Conservation (phyloP, 2,329 filamentous ascomycete genomes). For the Sarocladiaceae sp. region DNA sequence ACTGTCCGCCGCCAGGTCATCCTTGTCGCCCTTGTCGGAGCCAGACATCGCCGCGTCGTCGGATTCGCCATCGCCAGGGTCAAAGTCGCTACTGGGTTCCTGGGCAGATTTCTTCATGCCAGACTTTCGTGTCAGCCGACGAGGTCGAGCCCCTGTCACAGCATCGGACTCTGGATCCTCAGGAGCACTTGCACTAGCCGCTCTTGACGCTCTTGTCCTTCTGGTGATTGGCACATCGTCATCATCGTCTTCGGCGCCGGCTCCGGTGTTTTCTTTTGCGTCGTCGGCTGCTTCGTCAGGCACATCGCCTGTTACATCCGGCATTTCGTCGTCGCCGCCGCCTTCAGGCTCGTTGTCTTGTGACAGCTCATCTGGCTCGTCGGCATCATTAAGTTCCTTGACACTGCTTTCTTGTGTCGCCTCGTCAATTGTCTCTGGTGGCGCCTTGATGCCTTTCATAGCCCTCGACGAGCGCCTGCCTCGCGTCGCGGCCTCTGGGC, state of each 20-base stretch:
- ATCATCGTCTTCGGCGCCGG: conserved; percentile 33
- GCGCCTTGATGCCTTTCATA: conserved; percentile 43
- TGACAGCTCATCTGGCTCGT: conserved; percentile 31
- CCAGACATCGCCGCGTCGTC: conserved; percentile 45
- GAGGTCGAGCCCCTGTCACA: conserved; percentile 25
- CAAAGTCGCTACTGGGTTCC: conserved; percentile 56
- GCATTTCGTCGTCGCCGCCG: conserved; percentile 23
- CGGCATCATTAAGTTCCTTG: conserved; percentile 26
- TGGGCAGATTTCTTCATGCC: conserved; percentile 38
- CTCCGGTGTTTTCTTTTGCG: conserved; percentile 22
- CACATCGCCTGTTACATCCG: conserved; percentile 14
- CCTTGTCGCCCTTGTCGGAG: conserved; percentile 32
- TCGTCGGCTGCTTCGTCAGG: conserved; percentile 16
- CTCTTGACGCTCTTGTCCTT: conserved; percentile 34
- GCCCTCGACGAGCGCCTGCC: conserved; percentile 40
- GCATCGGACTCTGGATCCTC: conserved; percentile 23
- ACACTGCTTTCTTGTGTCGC: conserved; percentile 46
- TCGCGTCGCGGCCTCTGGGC: conserved; percentile 44
- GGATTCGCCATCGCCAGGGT: conserved; percentile 52
- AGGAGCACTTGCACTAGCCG: conserved; percentile 19
- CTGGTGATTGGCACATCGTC: conserved; percentile 44
- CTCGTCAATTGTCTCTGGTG: conserved; percentile 43
- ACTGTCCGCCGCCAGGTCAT: conserved; percentile 38
- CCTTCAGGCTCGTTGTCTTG: conserved; percentile 26
- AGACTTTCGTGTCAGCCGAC: conserved; percentile 42